Evolutionary conservation across 306 rosid genomes (phyloP).

Genomic region (Quercus alba): DNA sequence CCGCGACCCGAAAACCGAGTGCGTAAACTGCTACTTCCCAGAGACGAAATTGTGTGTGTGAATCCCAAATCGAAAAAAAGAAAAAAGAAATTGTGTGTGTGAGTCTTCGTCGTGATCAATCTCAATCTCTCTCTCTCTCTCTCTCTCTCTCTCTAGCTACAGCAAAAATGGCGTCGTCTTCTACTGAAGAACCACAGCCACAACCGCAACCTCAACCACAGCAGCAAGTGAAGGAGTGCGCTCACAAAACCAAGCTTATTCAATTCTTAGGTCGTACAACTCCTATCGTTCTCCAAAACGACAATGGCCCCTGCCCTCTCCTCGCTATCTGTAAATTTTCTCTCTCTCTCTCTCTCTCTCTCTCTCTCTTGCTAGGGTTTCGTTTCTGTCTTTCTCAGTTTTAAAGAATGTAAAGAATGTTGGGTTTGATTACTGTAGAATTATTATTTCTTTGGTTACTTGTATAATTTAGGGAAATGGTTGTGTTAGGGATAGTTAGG

Average conservation of each 20-base stretch:
- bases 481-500: background rate
- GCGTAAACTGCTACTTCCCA: too few relatives aligned
- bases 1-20: too few relatives aligned
- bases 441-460: background rate
- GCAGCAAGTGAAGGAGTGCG: slow-evolving; percentile 48
- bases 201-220: slow-evolving; percentile 4
- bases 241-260: slow-evolving; percentile 80
- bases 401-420: background rate
- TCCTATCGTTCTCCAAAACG: slow-evolving; percentile 93
- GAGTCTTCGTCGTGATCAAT: too few relatives aligned
- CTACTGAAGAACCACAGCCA: slow-evolving; percentile 30
- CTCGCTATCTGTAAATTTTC: slow-evolving; percentile 83
- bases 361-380: slow-evolving; percentile 29
- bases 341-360: background rate
- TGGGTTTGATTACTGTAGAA: background rate
- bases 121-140: too few relatives aligned
- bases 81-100: too few relatives aligned
- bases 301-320: slow-evolving; percentile 99
- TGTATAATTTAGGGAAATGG: background rate
- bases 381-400: slow-evolving; percentile 1
- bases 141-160: background rate
- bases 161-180: slow-evolving; percentile 50
- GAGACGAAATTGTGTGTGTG: too few relatives aligned
- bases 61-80: too few relatives aligned
- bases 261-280: slow-evolving; percentile 87